Percentiles rank a stretch among this genome's conserved stretches.
Conservation (phyloP, 1,139 yeast species). For the Geotrichum reessii region DNA sequence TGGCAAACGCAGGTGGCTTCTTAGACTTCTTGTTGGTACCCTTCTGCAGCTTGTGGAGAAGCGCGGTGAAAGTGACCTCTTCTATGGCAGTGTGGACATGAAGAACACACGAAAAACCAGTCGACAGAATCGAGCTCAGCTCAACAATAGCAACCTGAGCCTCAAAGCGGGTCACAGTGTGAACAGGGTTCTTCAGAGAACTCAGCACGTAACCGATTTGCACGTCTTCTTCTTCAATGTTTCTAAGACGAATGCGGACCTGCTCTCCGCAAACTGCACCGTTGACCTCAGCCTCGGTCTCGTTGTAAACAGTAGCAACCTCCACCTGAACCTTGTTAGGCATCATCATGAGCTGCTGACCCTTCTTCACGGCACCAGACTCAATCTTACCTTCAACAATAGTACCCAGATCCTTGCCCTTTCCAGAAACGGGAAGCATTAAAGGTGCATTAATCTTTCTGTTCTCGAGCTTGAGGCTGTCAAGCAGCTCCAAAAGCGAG, state of each 20-base stretch:
- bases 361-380: conserved; percentile 86
- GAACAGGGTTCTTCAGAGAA: conserved; percentile 79
- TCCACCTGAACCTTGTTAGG: conserved; percentile 83
- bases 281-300: conserved; percentile 91
- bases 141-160: conserved; percentile 97
- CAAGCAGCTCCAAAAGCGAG: conserved; percentile 81
- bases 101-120: conserved; percentile 97
- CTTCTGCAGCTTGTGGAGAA: conserved; percentile 89
- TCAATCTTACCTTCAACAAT: conserved; percentile 97
- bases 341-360: conserved; percentile 73
- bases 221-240: conserved; percentile 95
- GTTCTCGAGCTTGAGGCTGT: conserved; percentile 70
- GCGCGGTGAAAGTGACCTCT: conserved; percentile 76
- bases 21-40: conserved; percentile 95
- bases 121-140: conserved; percentile 84
- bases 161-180: conserved; percentile 82
- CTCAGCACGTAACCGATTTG: conserved; percentile 88
- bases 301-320: conserved; percentile 81
- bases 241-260: conserved; percentile 85
- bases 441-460: conserved; percentile 91
- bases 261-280: conserved; percentile 95
- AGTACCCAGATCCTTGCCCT: conserved; percentile 95
- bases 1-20: conserved; percentile 97
- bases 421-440: conserved; percentile 92
- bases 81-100: conserved; percentile 98